These are phyloP conservation scores for Capsicum chinense DNA, from an alignment of 257 asterid genomes.

Conservation along the genomic window DNA sequence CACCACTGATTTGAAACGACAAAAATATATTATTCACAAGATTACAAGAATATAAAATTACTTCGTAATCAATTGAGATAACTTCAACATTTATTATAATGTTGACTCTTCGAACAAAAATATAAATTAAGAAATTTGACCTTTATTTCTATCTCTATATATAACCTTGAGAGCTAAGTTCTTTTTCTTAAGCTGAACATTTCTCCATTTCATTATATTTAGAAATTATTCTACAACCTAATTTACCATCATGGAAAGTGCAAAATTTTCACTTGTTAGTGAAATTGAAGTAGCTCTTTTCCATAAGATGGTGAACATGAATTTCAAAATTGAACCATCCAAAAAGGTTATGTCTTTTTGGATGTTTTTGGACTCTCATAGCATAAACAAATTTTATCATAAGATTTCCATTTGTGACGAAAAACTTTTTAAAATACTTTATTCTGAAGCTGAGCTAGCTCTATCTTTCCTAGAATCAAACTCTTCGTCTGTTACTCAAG, in stretches of 20 bases:
- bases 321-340: neutral
- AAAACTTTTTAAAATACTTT: neutral
- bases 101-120: neutral
- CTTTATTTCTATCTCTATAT: too few relatives aligned
- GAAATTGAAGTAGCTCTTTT: neutral
- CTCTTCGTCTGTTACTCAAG: neutral
- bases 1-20: too few relatives aligned
- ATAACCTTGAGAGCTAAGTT: neutral
- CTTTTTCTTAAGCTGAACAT: neutral
- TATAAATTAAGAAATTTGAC: neutral
- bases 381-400: neutral
- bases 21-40: too few relatives aligned
- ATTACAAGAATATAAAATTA: too few relatives aligned
- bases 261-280: neutral
- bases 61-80: too few relatives aligned
- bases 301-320: neutral
- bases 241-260: neutral
- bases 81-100: too few relatives aligned
- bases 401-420: neutral
- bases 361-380: slow-evolving; percentile 23
- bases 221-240: neutral
- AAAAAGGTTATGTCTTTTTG: slow-evolving; percentile 27
- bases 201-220: neutral
- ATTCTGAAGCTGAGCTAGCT: slow-evolving; percentile 15
- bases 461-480: neutral